Conservation (phyloP, 441 rosid species). For the Syzygium syzygioides region DNA sequence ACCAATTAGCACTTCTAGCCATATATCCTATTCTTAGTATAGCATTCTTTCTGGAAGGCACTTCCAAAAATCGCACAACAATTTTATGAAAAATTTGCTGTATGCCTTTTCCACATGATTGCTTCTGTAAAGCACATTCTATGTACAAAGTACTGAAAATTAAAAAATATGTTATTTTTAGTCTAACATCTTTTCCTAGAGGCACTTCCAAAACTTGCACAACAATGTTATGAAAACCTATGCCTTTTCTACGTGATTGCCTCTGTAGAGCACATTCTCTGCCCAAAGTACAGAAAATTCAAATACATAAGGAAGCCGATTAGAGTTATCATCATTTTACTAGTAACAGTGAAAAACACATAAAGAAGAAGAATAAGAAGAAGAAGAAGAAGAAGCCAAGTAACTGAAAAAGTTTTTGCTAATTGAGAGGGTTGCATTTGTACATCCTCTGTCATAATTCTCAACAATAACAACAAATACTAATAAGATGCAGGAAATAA, state of each 20-base stretch:
- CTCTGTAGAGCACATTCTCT: not conserved
- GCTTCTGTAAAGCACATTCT: not conserved
- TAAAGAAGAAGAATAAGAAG: not conserved
- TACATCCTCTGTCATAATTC: not conserved
- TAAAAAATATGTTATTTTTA: not conserved
- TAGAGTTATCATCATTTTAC: not conserved
- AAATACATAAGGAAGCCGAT: not conserved
- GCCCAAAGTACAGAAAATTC: not conserved
- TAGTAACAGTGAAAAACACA: not conserved
- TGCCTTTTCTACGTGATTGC: not conserved
- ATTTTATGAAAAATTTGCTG: not conserved
- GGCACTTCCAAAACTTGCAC: not conserved
- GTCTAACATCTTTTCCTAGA: not conserved
- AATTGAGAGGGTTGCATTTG: not conserved
- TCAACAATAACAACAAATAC: not conserved
- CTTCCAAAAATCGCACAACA: not conserved
- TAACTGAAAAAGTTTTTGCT: not conserved
- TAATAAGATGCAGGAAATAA: not conserved
- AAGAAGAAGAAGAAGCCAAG: not conserved
- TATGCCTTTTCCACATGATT: not conserved
- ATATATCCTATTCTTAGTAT: not conserved
- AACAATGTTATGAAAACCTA: not conserved
- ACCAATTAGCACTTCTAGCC: not conserved
- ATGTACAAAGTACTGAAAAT: not conserved
- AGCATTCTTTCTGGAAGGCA: not conserved